phyloP scores from a whole-genome alignment of 768 basidiomycete genomes.

The Boletus tomentosulus region DNA sequence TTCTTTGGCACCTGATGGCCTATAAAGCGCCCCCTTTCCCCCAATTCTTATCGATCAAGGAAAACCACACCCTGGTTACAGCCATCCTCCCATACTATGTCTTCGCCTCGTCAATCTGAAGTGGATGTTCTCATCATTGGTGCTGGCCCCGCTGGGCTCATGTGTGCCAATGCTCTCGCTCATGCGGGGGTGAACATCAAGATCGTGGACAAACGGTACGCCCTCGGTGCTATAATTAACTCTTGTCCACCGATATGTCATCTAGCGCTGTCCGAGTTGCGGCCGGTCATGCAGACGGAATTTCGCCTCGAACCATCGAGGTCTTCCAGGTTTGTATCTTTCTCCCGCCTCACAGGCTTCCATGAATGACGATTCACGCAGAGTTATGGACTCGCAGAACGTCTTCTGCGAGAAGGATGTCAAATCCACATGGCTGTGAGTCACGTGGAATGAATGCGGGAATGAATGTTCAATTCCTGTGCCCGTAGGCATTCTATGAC shows the following conservation, averaged over 20 bases:
- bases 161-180: constrained; percentile 41
- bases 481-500: constrained; percentile 66
- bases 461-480: background rate
- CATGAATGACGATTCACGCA: constrained; percentile 19
- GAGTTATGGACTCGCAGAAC: constrained; percentile 74
- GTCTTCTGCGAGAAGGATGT: constrained; percentile 54
- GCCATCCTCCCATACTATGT: constrained; percentile 9
- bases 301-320: constrained; percentile 33
- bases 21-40: background rate
- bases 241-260: background rate
- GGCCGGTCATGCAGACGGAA: constrained; percentile 28
- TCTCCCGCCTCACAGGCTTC: background rate
- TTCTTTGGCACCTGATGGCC: background rate
- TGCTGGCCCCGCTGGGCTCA: constrained; percentile 41
- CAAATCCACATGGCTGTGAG: constrained; percentile 66
- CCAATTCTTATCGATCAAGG: constrained; percentile 2
- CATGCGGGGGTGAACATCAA: constrained; percentile 34
- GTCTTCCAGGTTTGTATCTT: constrained; percentile 39
- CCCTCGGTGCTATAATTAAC: background rate
- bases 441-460: background rate
- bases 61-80: background rate
- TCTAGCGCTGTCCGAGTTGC: constrained; percentile 15
- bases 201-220: constrained; percentile 39
- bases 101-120: constrained; percentile 18
- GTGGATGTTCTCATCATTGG: constrained; percentile 43